Conservation (phyloP, 2,329 filamentous ascomycete species). For the Taxawa tesnikishii region DNA sequence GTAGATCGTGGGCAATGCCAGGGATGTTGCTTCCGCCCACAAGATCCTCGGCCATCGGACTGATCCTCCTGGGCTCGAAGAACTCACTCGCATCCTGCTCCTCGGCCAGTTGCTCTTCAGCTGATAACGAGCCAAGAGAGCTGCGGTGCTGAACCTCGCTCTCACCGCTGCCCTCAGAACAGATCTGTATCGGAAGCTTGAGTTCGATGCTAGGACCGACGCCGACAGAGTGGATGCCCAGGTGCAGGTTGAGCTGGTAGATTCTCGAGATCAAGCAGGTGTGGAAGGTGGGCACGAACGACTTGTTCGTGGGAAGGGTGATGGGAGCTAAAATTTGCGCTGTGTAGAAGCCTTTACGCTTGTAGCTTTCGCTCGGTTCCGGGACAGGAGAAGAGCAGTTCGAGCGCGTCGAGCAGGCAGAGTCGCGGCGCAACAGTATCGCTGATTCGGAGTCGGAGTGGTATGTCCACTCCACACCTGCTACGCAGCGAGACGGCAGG, state of each 20-base stretch:
- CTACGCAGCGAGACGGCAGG: conserved; percentile 44
- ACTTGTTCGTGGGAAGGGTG: conserved; percentile 44
- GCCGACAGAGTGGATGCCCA: conserved; percentile 41
- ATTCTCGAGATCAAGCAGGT: conserved; percentile 52
- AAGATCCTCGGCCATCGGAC: conserved; percentile 15
- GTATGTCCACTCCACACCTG: conserved; percentile 43
- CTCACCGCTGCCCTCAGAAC: conserved; percentile 9
- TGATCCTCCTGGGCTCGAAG: conserved; percentile 22
- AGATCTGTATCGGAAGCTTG: conserved; percentile 34
- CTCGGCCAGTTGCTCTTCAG: conserved; percentile 13
- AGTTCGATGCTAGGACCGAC: conserved; percentile 24
- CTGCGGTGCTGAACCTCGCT: conserved; percentile 8
- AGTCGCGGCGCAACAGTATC: conserved; percentile 25
- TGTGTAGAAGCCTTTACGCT: conserved; percentile 43
- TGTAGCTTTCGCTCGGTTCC: conserved; percentile 27
- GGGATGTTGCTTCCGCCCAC: conserved; percentile 12
- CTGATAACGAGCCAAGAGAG: conserved; percentile 6
- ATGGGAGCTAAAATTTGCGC: conserved; percentile 52
- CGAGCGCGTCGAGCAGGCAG: conserved; percentile 19
- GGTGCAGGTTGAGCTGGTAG: conserved; percentile 48
- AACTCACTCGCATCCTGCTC: conserved; percentile 17
- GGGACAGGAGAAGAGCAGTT: conserved; percentile 19
- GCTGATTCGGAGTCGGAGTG: conserved; percentile 18
- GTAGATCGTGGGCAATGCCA: too few relatives aligned
- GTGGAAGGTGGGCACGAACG: conserved; percentile 58